A percentile compares a stretch with the other conserved stretches of the same genome.
phyloP scores from a whole-genome alignment of 805 yeast genomes.

The Zygotorulaspora chibaensis region DNA sequence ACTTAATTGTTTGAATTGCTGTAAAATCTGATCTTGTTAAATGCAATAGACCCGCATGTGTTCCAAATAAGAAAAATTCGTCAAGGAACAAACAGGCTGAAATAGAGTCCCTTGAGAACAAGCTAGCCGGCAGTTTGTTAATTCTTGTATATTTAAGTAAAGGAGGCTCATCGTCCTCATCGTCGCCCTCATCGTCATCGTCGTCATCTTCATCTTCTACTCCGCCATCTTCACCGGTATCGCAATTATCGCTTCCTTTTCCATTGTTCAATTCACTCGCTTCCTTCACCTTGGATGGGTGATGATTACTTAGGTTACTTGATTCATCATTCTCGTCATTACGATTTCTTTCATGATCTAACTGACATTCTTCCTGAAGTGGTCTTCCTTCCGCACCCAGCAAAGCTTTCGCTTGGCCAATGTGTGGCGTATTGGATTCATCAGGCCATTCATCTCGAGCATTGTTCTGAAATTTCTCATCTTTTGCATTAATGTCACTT shows the following conservation, averaged over 20 bases:
- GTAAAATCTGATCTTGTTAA: constrained; percentile 56
- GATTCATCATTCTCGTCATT: not conserved
- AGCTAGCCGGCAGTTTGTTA: constrained; percentile 58
- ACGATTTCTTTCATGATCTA: not conserved
- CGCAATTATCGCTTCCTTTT: constrained; percentile 16
- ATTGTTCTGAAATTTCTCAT: constrained; percentile 15
- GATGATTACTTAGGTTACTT: not conserved
- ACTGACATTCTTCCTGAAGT: not conserved
- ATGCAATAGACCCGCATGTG: constrained; percentile 82
- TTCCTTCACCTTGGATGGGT: not conserved
- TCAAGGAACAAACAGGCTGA: constrained; percentile 64
- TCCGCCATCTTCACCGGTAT: constrained; percentile 12
- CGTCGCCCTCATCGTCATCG: constrained; percentile 40
- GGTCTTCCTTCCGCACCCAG: too few species aligned
- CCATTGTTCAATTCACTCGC: constrained; percentile 2
- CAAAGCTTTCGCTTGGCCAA: too few species aligned
- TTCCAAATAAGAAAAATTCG: constrained; percentile 68
- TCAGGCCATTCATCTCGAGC: constrained; percentile 13
- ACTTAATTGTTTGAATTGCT: constrained; percentile 67
- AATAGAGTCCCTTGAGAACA: constrained; percentile 72
- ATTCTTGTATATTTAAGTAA: constrained; percentile 69
- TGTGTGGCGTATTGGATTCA: not conserved
- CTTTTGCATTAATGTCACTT: constrained; percentile 4
- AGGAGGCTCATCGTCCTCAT: constrained; percentile 61
- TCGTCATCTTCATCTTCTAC: constrained; percentile 27